Conservation (phyloP, 352 stramenopile genomes). For the Phytophthora quininea region DNA sequence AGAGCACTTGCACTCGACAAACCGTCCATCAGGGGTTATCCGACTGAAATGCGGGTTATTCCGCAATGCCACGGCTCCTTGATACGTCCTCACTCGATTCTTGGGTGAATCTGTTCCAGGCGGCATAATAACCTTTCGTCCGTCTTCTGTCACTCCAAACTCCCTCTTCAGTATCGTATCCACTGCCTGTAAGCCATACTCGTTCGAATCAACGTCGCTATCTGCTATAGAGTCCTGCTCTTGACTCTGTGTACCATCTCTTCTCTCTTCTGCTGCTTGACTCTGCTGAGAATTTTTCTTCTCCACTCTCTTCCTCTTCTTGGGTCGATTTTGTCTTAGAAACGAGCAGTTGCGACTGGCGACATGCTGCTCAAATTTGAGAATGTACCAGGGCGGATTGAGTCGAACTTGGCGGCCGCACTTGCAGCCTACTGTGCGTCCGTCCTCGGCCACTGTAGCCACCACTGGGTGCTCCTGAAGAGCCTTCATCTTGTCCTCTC, state of each 20-base stretch:
- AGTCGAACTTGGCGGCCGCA: constrained; percentile 73
- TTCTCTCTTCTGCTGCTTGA: not conserved
- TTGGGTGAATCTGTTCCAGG: constrained; percentile 9
- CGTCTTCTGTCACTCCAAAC: constrained; percentile 34
- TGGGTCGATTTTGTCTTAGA: constrained; percentile 43
- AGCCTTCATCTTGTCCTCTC: constrained; percentile 68
- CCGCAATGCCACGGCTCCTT: constrained; percentile 40
- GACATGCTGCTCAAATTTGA: constrained; percentile 89
- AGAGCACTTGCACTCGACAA: constrained; percentile 71
- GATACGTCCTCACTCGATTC: constrained; percentile 27
- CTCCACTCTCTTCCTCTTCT: constrained; percentile 24
- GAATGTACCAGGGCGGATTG: constrained; percentile 86
- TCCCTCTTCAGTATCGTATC: constrained; percentile 34
- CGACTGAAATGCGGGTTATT: constrained; percentile 56
- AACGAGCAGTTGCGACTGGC: constrained; percentile 82
- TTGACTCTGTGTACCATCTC: constrained; percentile 2
- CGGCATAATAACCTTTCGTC: constrained; percentile 15
- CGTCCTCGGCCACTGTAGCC: constrained; percentile 47
- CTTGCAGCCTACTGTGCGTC: constrained; percentile 65
- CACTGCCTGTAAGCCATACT: constrained; percentile 42
- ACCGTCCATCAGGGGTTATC: constrained; percentile 68
- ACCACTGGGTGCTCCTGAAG: constrained; percentile 69
- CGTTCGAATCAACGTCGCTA: not conserved
- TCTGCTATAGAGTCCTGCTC: not conserved
- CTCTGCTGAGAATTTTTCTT: not conserved